These are phyloP conservation scores for Candida parachauliodes DNA, from an alignment of 805 yeast species.

Conservation along the genomic window DNA sequence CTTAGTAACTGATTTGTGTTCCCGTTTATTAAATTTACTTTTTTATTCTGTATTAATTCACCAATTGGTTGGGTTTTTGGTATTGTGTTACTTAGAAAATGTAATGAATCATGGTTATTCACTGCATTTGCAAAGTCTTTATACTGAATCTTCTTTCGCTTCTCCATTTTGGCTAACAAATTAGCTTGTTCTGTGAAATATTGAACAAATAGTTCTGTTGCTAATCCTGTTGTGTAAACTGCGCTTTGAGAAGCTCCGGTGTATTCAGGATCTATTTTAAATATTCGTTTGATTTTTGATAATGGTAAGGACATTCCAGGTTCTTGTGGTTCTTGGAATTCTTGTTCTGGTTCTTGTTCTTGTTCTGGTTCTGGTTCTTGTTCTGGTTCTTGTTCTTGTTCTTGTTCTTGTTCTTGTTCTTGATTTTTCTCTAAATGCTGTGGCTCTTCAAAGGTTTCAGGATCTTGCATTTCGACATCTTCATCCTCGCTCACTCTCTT, in stretches of 20 bases:
- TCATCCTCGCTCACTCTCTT: background rate
- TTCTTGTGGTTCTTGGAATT: slow-evolving; percentile 19
- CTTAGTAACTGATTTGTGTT: background rate
- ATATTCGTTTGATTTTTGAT: slow-evolving; percentile 64
- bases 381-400: no score
- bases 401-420: no score
- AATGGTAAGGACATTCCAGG: slow-evolving; percentile 46
- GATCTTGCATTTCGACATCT: slow-evolving; percentile 10
- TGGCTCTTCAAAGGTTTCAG: no score
- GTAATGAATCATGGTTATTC: slow-evolving; percentile 51
- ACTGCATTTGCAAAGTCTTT: slow-evolving; percentile 69
- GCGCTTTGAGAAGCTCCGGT: slow-evolving; percentile 64
- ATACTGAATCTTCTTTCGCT: slow-evolving; percentile 67
- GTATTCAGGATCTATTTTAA: slow-evolving; percentile 75
- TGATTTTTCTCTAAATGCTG: no score
- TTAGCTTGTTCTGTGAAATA: slow-evolving; percentile 70
- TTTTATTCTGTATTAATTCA: slow-evolving; percentile 43
- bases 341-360: slow-evolving; percentile 13
- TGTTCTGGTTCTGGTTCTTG: no score
- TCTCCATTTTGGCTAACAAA: slow-evolving; percentile 58
- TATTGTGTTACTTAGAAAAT: slow-evolving; percentile 62
- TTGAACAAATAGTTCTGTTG: slow-evolving; percentile 71
- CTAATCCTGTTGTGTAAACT: slow-evolving; percentile 71
- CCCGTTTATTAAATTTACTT: slow-evolving; percentile 22
- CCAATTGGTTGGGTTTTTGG: slow-evolving; percentile 57